Base-by-base conservation (phyloP, 2,329 filamentous ascomycete species). In the Neonectria magnoliae region DNA sequence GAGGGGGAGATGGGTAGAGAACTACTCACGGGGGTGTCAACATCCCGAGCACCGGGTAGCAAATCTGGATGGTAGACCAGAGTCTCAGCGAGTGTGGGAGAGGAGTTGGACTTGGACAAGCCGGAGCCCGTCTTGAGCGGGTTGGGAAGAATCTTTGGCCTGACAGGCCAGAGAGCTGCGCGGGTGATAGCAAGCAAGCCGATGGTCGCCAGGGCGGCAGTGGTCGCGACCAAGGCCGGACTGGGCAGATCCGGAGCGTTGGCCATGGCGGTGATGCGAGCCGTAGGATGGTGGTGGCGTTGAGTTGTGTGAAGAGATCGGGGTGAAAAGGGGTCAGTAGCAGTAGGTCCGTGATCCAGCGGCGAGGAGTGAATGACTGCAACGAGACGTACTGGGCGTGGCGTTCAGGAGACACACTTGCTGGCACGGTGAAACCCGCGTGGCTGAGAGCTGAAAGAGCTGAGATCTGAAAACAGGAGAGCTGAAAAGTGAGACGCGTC, bases 1-100 rank as follows among this genome's bases (percentile, higher is more conserved):
- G 38, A 20, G n/a, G 38, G 27, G 33, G n/a, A 54, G 51, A 9
- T 18, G 41, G 25, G 33, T 25, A n/a, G 56, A 18, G 5, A 14
- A 51, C 27, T 11, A 76, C 82, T 71, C 72, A 87, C 85, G 4
- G 90, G 91, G 4, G 90, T 91, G 4, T 83, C 77, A 16, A 97
- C 89, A 76, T 96, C 91, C 64, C 93, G 85, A 1, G 87, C 89
- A 5, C 93, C 91, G 0, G 91, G 91, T 36, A 95, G 86, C 44
- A 86, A 83, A 76, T 93, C 88, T 4, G 88, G 87, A 14, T 87
- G 87, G 76, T 96, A 93, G 3, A 78, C 75, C 22, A 86, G 71
- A 5, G 76, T 70, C 50, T 76, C 74, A 18, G 80, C 58, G 31
- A 31, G 9, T n/a, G 27, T 69, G 63, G 83, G 78, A 14, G 80